These are phyloP conservation scores for Phytopythium boreale DNA, from an alignment of 352 stramenopile genomes.

Conservation along the genomic window DNA sequence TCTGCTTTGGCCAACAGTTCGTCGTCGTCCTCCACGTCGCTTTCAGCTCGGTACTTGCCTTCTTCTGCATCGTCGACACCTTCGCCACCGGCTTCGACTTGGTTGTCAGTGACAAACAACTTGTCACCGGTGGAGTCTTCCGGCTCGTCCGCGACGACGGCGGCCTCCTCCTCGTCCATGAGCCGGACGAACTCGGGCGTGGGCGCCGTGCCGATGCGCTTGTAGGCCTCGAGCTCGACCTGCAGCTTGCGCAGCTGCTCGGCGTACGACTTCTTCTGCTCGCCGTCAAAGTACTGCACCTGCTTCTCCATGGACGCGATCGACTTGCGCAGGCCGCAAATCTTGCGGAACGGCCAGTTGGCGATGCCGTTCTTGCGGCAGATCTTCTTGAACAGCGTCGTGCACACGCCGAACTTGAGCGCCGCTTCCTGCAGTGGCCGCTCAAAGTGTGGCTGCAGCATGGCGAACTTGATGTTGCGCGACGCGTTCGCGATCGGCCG, in stretches of 20 bases:
- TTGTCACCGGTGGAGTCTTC: no score
- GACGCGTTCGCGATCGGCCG: slow-evolving; percentile 45
- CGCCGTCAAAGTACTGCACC: slow-evolving; percentile 58
- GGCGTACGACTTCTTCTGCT: slow-evolving; percentile 46
- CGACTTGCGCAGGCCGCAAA: slow-evolving; percentile 50
- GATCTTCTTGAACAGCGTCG: slow-evolving; percentile 69
- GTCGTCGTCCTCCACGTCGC: not conserved
- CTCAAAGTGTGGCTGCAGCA: slow-evolving; percentile 60
- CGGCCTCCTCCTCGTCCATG: slow-evolving; percentile 17
- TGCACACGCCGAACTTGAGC: slow-evolving; percentile 57
- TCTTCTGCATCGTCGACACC: not conserved
- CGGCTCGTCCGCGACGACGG: no score
- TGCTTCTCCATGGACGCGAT: slow-evolving; percentile 62
- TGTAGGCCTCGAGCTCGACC: slow-evolving; percentile 37
- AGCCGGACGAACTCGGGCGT: slow-evolving; percentile 21
- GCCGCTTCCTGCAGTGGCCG: slow-evolving; percentile 48
- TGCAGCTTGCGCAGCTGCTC: slow-evolving; percentile 43
- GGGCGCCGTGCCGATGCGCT: slow-evolving; percentile 40
- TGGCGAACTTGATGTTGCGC: slow-evolving; percentile 46
- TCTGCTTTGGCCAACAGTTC: not conserved
- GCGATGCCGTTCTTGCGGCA: slow-evolving; percentile 57
- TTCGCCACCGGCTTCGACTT: not conserved
- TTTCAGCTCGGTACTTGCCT: not conserved
- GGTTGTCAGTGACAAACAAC: no score
- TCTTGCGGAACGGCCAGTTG: slow-evolving; percentile 61